Evolutionary conservation across 1,284 basidiomycete genomes (phyloP).

Genomic region (Schizophyllum commune): DNA sequence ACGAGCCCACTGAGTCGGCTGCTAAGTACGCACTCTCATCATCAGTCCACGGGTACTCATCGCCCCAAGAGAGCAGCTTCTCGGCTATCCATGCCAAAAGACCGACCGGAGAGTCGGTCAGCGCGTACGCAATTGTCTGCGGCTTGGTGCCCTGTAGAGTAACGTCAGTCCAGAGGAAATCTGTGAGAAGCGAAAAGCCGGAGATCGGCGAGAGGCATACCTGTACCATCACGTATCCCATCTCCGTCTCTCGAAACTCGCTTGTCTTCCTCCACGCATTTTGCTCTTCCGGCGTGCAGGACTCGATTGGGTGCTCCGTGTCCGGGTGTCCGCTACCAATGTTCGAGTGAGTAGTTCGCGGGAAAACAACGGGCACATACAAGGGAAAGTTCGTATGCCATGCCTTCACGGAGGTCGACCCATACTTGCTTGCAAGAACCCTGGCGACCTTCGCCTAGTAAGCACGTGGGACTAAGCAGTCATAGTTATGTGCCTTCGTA

Average conservation of each 20-base stretch:
- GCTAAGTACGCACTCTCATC: conserved; percentile 15
- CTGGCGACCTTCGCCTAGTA: conserved; percentile 27
- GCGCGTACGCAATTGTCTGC: conserved; percentile 48
- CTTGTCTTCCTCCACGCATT: conserved; percentile 24
- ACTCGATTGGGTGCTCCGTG: neutral
- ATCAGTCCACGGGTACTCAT: conserved; percentile 18
- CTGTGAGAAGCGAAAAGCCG: no score
- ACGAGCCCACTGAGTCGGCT: conserved; percentile 7
- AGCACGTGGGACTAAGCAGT: neutral
- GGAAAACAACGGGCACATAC: no score
- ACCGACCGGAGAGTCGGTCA: conserved; percentile 51
- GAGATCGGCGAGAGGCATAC: no score
- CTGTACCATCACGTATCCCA: conserved; percentile 27
- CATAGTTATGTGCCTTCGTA: conserved; percentile 15
- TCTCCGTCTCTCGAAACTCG: conserved; percentile 24
- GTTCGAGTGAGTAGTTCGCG: no score
- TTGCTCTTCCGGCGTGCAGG: conserved; percentile 25
- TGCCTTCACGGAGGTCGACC: conserved; percentile 32
- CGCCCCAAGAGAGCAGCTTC: conserved; percentile 45
- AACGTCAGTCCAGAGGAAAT: no score
- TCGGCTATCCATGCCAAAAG: conserved; percentile 57
- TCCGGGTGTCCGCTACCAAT: neutral
- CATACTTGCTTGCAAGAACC: conserved; percentile 31
- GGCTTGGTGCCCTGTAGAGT: conserved; percentile 36
- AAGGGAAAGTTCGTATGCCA: conserved; percentile 38